Base-by-base conservation (phyloP, 2,329 filamentous ascomycete genomes). In the Herpotrichia juniperi region DNA sequence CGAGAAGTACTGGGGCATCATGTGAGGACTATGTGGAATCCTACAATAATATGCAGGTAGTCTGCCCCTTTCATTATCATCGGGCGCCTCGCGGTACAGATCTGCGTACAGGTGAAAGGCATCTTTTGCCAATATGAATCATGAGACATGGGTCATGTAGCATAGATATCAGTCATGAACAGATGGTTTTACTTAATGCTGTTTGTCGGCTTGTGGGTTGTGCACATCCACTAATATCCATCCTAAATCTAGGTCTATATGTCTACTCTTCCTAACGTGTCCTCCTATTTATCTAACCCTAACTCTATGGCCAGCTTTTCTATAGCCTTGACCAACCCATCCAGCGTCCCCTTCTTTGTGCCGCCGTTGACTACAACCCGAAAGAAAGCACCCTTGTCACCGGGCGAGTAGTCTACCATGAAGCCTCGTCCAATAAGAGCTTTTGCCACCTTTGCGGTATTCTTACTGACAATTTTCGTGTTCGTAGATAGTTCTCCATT, bases 1-100 rank as follows among this genome's bases (percentile, higher is more conserved):
- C 2, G 91, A 96, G 76, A 83, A 86, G 70, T 91, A 81, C 74
- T 94, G 90, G 89, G 91, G 90, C 34, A 52, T 71, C 11, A 30
- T 43, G 16, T 43, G 24, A 28, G n/a, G n/a, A n/a, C n/a, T n/a
- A n/a, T n/a, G n/a, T n/a, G n/a, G n/a, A 16, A 43, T 16, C 4
- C 12, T 9, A 28, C 40, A 19, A 28, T 10, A 22, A 40, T 25
- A 10, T 31, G 37, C n/a, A 42, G 34, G 11, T 16, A n/a, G 31
- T 50, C 51, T 57, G 51, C 44, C 32, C 37, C 52, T 51, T 56
- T 56, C 45, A 46, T 32, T 40, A 42, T 56, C 49, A 58, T 56
- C 24, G 53, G 44, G 47, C 24, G 44, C 51, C 51, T 46, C 21
- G 54, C 53, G 55, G 61, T 55, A 45, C 19, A 54, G 49, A 46